Percentiles rank a stretch among this genome's conserved stretches.
phyloP scores from a whole-genome alignment of 768 basidiomycete species.

The Kwoniella botswanensis region DNA sequence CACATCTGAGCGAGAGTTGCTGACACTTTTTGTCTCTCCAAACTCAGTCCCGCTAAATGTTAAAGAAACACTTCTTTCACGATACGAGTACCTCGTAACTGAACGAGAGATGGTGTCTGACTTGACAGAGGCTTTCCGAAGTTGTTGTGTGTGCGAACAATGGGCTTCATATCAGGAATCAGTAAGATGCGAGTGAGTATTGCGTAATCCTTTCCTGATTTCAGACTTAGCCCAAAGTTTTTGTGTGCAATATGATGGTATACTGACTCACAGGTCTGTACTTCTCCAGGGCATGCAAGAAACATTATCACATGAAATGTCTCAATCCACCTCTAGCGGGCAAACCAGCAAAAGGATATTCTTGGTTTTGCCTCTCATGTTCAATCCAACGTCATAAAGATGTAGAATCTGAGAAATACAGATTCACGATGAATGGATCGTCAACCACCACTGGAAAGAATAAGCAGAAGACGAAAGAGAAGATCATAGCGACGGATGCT shows the following conservation, averaged over 20 bases:
- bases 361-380: conserved; percentile 96
- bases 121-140: conserved; percentile 80
- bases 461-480: conserved; percentile 73
- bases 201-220: not conserved
- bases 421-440: conserved; percentile 40
- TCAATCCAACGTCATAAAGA: conserved; percentile 75
- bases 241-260: too few relatives aligned
- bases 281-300: conserved; percentile 67
- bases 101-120: conserved; percentile 93
- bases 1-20: not conserved
- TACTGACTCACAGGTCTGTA: too few relatives aligned
- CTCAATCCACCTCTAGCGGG: conserved; percentile 86
- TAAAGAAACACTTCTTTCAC: conserved; percentile 71
- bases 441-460: conserved; percentile 31
- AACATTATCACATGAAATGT: conserved; percentile 92
- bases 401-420: conserved; percentile 48
- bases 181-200: conserved; percentile 57
- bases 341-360: conserved; percentile 94
- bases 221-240: not conserved
- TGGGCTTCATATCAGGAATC: conserved; percentile 84
- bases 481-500: conserved; percentile 65
- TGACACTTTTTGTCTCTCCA: not conserved
- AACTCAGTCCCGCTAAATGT: conserved; percentile 76
- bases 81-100: conserved; percentile 93
- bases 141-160: conserved; percentile 80